Conservation (phyloP, 257 asterid species). For the Henckelia pumila region DNA sequence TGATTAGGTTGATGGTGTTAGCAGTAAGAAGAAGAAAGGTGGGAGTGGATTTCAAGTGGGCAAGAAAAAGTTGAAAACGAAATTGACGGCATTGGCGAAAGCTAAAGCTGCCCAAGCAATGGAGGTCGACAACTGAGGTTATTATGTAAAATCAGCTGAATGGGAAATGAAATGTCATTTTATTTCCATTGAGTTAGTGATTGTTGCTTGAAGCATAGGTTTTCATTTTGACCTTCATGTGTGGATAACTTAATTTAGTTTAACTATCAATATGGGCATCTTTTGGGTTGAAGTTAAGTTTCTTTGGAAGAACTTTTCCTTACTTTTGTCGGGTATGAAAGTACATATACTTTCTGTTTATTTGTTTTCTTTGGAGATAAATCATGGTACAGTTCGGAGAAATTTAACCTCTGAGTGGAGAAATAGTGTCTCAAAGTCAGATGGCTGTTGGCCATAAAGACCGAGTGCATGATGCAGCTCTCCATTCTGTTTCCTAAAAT, state of each 20-base stretch:
- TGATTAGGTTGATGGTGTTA: slow-evolving; percentile 80
- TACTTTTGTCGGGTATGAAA: not conserved
- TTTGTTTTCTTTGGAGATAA: slow-evolving; percentile 12
- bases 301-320: not conserved
- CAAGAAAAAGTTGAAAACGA: slow-evolving; percentile 85
- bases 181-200: slow-evolving; percentile 12
- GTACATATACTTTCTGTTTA: slow-evolving; percentile 7
- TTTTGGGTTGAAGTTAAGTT: not conserved
- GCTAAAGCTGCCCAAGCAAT: slow-evolving; percentile 99
- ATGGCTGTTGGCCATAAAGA: not conserved
- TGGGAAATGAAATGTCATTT: not conserved
- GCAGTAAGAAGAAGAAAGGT: slow-evolving; percentile 68
- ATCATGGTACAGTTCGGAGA: not conserved
- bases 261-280: not conserved
- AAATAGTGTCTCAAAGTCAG: no score
- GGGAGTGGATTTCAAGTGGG: slow-evolving; percentile 84
- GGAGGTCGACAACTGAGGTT: slow-evolving; percentile 80
- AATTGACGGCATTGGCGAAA: slow-evolving; percentile 79
- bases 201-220: slow-evolving; percentile 17
- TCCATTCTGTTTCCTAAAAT: no score
- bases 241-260: slow-evolving; percentile 1
- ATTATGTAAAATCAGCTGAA: slow-evolving; percentile 1
- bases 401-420: not conserved
- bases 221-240: not conserved
- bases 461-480: no score